phyloP scores from a whole-genome alignment of 164 flowering plant genomes.

The Protea cynaroides region DNA sequence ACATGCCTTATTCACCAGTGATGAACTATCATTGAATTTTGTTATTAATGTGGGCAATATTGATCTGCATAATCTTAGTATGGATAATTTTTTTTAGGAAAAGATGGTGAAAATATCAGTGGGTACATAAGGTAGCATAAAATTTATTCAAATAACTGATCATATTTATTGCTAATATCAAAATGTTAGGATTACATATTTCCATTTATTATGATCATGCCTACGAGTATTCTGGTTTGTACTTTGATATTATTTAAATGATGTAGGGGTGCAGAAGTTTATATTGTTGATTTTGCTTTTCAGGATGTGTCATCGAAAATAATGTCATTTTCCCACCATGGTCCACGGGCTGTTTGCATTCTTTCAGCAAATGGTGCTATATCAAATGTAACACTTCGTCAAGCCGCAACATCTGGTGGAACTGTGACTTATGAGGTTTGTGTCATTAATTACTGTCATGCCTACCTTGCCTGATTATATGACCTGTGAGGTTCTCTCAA shows the following conservation, averaged over 20 bases:
- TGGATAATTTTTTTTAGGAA: no score
- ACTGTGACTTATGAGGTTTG: conserved; percentile 30
- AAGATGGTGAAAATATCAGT: no score
- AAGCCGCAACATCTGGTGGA: conserved; percentile 23
- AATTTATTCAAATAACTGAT: no score
- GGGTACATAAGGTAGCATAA: no score
- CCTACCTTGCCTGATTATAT: not conserved
- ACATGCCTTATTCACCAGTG: no score
- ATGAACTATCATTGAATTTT: no score
- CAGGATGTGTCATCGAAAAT: conserved; percentile 27
- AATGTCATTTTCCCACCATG: conserved; percentile 28
- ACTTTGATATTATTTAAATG: not conserved
- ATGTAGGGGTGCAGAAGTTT: not conserved
- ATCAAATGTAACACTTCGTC: conserved; percentile 27
- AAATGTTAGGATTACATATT: no score
- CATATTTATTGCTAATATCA: no score
- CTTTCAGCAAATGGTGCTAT: conserved; percentile 27
- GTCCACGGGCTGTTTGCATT: conserved; percentile 25
- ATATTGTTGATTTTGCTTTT: not conserved
- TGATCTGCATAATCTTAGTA: no score
- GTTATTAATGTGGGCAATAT: no score
- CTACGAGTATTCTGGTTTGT: not conserved
- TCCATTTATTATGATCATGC: no score
- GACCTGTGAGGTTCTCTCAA: no score
- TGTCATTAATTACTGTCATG: not conserved